phyloP scores from a whole-genome alignment of 371 early-diverging fungal species.

The Phascolomyces articulosus region DNA sequence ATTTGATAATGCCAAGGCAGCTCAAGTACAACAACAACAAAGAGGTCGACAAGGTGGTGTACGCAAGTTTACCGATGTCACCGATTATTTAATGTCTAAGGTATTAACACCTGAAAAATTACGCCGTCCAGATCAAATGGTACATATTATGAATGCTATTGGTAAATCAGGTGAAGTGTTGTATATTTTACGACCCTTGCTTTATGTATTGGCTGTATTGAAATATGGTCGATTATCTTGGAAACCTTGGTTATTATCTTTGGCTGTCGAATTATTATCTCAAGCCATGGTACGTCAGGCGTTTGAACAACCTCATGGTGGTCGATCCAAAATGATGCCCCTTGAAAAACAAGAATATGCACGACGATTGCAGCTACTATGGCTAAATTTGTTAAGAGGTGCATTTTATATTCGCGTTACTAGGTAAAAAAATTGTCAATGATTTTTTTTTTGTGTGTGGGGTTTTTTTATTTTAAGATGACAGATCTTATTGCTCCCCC shows the following conservation, averaged over 20 bases:
- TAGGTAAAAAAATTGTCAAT: slow-evolving; percentile 64
- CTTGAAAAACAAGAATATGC: slow-evolving; percentile 82
- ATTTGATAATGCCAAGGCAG: slow-evolving; percentile 11
- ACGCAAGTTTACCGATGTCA: slow-evolving; percentile 53
- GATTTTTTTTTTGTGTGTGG: too few species aligned
- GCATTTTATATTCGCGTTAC: slow-evolving; percentile 86
- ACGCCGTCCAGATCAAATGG: slow-evolving; percentile 69
- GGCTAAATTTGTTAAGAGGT: slow-evolving; percentile 83
- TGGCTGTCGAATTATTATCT: slow-evolving; percentile 71
- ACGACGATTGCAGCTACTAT: slow-evolving; percentile 69
- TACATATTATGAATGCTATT: slow-evolving; percentile 58
- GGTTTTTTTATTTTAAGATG: too few species aligned
- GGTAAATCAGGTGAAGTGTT: slow-evolving; percentile 77
- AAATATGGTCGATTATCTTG: slow-evolving; percentile 78
- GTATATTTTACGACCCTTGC: slow-evolving; percentile 83
- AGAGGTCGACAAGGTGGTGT: slow-evolving; percentile 8
- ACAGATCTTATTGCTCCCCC: too few species aligned
- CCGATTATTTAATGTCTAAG: slow-evolving; percentile 66
- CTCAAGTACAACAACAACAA: slow-evolving; percentile 2
- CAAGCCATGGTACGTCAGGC: slow-evolving; percentile 41
- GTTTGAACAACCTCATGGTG: slow-evolving; percentile 33
- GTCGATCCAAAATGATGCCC: slow-evolving; percentile 45
- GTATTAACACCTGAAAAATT: slow-evolving; percentile 66
- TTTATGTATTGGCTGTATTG: slow-evolving; percentile 80
- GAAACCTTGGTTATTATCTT: slow-evolving; percentile 86